Conservation (phyloP, 192 early-diverging fungal species). For the Coemansia sp. region DNA sequence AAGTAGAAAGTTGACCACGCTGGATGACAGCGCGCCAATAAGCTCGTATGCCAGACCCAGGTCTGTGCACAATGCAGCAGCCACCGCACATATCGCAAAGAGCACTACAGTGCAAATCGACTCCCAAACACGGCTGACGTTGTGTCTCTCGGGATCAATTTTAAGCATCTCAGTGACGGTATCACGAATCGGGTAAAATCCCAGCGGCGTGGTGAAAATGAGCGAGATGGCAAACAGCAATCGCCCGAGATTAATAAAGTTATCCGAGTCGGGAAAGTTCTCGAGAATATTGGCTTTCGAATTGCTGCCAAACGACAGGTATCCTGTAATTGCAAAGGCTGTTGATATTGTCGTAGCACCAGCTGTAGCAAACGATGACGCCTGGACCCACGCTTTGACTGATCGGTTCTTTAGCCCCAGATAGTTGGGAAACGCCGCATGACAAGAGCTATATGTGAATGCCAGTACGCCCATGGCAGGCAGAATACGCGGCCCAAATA, state of each 20-base stretch:
- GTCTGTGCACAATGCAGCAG: constrained; percentile 24
- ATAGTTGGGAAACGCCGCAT: constrained; percentile 64
- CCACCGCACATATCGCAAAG: constrained; percentile 19
- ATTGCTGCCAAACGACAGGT: constrained; percentile 59
- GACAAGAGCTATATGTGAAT: constrained; percentile 64
- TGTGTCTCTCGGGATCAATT: constrained; percentile 28
- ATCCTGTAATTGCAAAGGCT: constrained; percentile 62
- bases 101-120: constrained; percentile 23
- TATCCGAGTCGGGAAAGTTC: constrained; percentile 60
- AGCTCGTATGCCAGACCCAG: constrained; percentile 46
- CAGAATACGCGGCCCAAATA: constrained; percentile 61
- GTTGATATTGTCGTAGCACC: constrained; percentile 56
- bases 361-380: constrained; percentile 54
- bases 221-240: constrained; percentile 60
- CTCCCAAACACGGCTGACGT: constrained; percentile 16
- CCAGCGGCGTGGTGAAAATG: constrained; percentile 56
- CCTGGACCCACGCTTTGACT: constrained; percentile 52
- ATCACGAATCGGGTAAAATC: constrained; percentile 47
- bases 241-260: constrained; percentile 60
- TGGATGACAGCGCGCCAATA: constrained; percentile 33
- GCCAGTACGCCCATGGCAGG: constrained; percentile 64
- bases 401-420: constrained; percentile 56
- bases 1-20: constrained; percentile 41
- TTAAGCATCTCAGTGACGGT: constrained; percentile 38
- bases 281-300: constrained; percentile 62